Conservation (phyloP, 176 grass and related monocot species). For the Oryza glaberrima region DNA sequence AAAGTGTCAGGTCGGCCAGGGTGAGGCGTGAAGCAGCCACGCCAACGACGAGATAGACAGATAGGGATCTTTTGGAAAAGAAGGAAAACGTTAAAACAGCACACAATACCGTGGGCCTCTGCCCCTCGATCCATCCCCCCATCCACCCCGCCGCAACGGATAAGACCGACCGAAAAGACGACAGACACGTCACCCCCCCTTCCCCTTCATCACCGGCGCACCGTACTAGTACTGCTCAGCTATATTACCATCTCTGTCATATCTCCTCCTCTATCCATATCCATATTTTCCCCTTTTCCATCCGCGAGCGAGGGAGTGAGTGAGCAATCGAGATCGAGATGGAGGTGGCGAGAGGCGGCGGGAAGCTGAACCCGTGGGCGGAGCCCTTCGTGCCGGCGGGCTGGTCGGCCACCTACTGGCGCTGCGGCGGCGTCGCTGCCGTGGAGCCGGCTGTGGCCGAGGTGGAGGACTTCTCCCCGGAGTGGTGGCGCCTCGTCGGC, state of each 20-base stretch:
- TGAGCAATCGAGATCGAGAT: background rate
- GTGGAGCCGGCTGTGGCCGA: background rate
- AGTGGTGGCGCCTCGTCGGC: conserved; percentile 58
- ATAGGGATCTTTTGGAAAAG: background rate
- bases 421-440: background rate
- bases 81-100: background rate
- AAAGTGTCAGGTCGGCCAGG: too few species aligned
- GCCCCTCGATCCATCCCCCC: background rate
- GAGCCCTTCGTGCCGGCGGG: conserved; percentile 52
- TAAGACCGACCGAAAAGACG: conserved; percentile 9
- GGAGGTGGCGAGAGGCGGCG: conserved; percentile 33
- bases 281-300: background rate
- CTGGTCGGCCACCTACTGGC: background rate
- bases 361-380: conserved; percentile 60
- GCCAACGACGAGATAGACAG: too few species aligned
- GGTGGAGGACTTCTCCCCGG: conserved; percentile 63
- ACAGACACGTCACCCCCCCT: background rate
- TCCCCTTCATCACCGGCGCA: too few species aligned
- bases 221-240: too few species aligned
- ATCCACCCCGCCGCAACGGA: conserved; percentile 1
- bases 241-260: background rate
- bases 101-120: conserved; percentile 4
- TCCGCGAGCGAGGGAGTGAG: background rate
- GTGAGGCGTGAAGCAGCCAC: too few species aligned
- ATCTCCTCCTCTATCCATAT: too few species aligned